A percentile compares a stretch with the other conserved stretches of the same genome.
phyloP scores from a whole-genome alignment of 2,329 filamentous ascomycete species.

The Parasarocladium wereldwijsianum region DNA sequence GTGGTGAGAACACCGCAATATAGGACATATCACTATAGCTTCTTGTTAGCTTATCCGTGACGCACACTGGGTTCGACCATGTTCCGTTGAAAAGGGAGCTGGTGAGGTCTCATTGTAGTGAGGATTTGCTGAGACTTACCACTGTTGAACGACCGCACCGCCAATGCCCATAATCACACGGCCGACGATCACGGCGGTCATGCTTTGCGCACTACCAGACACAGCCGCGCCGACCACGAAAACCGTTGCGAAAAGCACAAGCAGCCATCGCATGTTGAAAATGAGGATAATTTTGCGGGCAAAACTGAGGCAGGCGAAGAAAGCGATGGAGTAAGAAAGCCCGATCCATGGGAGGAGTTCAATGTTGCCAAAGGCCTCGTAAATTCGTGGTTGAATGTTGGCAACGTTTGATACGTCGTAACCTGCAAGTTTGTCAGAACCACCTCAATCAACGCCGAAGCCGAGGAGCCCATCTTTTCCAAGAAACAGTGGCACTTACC shows the following conservation, averaged over 20 bases:
- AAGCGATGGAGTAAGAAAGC: slow-evolving; percentile 19
- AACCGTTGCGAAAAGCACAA: slow-evolving; percentile 12
- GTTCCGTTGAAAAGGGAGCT: slow-evolving; percentile 1
- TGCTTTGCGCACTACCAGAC: slow-evolving; percentile 14
- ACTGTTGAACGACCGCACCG: slow-evolving; percentile 15
- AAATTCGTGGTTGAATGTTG: slow-evolving; percentile 42
- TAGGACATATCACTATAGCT: slow-evolving; percentile 7
- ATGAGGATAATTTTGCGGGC: slow-evolving; percentile 18
- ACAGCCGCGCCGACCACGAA: slow-evolving; percentile 15
- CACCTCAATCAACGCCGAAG: too few species aligned
- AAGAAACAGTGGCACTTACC: slow-evolving; percentile 4
- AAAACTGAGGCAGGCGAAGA: slow-evolving; percentile 18
- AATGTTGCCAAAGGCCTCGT: slow-evolving; percentile 29
- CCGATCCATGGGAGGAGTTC: slow-evolving; percentile 24
- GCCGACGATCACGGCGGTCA: slow-evolving; percentile 16
- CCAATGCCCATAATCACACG: slow-evolving; percentile 17
- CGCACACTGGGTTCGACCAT: background rate
- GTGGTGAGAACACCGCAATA: slow-evolving; percentile 14
- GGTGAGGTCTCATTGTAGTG: background rate
- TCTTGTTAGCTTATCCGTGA: background rate
- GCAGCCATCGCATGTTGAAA: slow-evolving; percentile 15
- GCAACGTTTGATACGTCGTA: slow-evolving; percentile 31
- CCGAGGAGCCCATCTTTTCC: too few species aligned
- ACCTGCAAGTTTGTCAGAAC: too few species aligned
- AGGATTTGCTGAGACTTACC: slow-evolving; percentile 10